A percentile compares a stretch with the other conserved stretches of the same genome.
Conservation (phyloP, 164 flowering plant genomes). For the Berberis thunbergii region DNA sequence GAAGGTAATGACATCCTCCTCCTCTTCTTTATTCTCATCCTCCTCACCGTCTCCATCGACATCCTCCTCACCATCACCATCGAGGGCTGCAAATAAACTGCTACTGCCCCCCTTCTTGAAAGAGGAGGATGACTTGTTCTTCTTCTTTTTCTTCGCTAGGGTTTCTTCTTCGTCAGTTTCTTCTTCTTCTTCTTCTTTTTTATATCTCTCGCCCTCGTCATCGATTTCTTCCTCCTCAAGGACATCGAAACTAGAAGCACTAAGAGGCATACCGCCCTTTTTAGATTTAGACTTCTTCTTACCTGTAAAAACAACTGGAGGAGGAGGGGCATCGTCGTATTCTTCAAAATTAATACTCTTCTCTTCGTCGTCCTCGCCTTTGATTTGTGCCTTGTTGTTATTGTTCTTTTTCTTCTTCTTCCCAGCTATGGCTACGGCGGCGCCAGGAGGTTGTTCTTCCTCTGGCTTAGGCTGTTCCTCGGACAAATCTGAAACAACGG, state of each 20-base stretch:
- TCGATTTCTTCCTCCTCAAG: constrained; percentile 21
- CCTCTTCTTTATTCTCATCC: constrained; percentile 9
- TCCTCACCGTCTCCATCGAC: not conserved
- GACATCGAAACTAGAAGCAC: constrained; percentile 17
- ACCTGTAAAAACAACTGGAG: constrained; percentile 20
- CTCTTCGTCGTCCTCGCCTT: constrained; percentile 19
- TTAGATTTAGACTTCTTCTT: constrained; percentile 46
- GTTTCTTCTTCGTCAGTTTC: not conserved
- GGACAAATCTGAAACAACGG: constrained; percentile 44
- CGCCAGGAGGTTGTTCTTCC: constrained; percentile 24
- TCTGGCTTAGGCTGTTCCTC: constrained; percentile 27
- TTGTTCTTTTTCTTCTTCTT: constrained; percentile 58
- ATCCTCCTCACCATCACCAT: not conserved
- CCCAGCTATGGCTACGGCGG: constrained; percentile 19
- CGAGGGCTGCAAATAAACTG: constrained; percentile 1
- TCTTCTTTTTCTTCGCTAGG: too few species aligned
- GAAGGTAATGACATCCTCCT: constrained; percentile 2
- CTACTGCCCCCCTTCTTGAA: not conserved
- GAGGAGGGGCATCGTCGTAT: constrained; percentile 19
- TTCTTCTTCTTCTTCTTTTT: not conserved
- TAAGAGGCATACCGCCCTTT: constrained; percentile 25
- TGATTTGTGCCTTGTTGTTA: not conserved
- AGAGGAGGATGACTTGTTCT: not conserved
- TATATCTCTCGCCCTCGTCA: constrained; percentile 6
- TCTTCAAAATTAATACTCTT: constrained; percentile 13